Base-by-base conservation (phyloP, 2,329 filamentous ascomycete species). In the Epichloe sp. region DNA sequence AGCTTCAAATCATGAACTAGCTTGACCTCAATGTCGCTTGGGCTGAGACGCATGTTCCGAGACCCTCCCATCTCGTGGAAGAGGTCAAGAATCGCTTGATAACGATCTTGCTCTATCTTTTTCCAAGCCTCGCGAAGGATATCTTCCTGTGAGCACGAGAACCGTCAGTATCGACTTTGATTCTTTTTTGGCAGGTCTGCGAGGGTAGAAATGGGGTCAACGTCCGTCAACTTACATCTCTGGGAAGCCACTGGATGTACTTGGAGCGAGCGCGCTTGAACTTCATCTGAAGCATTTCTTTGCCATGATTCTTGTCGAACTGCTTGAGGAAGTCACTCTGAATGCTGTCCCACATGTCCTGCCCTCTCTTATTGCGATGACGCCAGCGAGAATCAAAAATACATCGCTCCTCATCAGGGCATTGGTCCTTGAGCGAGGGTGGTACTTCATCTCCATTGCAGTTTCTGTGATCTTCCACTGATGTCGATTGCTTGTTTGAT, bases 321-420 rank as follows among this genome's bases (percentile, higher is more conserved):
- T 53, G 53, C 8, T 55, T 51, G 14, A 59, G 59, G 53, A 69
- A 79, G 51, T 73, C 69, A 5, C 59, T 60, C 47, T 71, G 68
- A 52, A 80, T 78, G 40, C 69, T 66, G 23, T 76, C 71, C 77
- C 77, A 80, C 76, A 80, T 80, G 36, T 76, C 75, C 55, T 76
- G 76, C 15, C 77, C 77, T 57, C 75, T 76, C 48, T 70, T 67
- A 19, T 69, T 58, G 15, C 69, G 63, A 56, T 72, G 69, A 23
- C 69, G 59, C 59, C 70, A 71, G 12, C 75, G 68, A n/a, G 74
- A 68, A 26, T 74, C 65, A 47, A 78, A 73, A 35, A 80, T 69
- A 48, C 64, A 75, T 21, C 66, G 67, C 53, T 76, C 72, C 36
- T 77, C 71, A 2, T 71, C 67, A 1, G 73, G 72, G 26, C 74